These are phyloP conservation scores for Lepidium aucheri DNA, from an alignment of 345 rosid species.

Conservation along the genomic window DNA sequence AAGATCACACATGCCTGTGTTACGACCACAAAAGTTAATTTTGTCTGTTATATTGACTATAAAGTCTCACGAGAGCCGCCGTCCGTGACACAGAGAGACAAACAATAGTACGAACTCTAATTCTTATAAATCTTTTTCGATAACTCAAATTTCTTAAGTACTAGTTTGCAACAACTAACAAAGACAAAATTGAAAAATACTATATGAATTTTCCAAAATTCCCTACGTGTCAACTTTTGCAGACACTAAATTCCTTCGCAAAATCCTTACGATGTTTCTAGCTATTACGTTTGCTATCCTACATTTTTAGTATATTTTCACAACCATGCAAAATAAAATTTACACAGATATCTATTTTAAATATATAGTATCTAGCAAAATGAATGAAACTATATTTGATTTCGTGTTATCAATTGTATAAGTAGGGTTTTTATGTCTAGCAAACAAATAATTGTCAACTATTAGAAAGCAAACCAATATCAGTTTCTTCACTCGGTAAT, in stretches of 20 bases:
- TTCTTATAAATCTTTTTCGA: conserved; percentile 7
- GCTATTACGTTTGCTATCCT: too few species aligned
- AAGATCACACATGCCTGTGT: neutral
- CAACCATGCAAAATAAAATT: too few species aligned
- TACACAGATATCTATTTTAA: too few species aligned
- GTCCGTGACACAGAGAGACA: conserved; percentile 19
- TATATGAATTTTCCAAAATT: neutral
- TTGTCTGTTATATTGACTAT: neutral
- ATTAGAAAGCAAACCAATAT: too few species aligned
- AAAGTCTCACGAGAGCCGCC: conserved; percentile 17
- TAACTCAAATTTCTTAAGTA: conserved; percentile 1
- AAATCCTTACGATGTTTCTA: neutral
- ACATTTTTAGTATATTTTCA: too few species aligned
- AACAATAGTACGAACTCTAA: conserved; percentile 12
- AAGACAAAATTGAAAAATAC: neutral
- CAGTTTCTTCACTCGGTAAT: too few species aligned
- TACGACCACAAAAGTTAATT: neutral
- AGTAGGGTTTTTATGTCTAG: too few species aligned
- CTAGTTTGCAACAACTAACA: neutral
- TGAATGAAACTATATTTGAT: too few species aligned
- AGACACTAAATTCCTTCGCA: neutral
- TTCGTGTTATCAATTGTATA: too few species aligned
- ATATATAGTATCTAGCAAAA: too few species aligned
- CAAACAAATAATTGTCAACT: too few species aligned
- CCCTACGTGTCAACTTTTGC: neutral